Percentiles rank a stretch among this genome's conserved stretches.
Conservation (phyloP, 805 yeast species). For the Wickerhamiella allomyrinae region DNA sequence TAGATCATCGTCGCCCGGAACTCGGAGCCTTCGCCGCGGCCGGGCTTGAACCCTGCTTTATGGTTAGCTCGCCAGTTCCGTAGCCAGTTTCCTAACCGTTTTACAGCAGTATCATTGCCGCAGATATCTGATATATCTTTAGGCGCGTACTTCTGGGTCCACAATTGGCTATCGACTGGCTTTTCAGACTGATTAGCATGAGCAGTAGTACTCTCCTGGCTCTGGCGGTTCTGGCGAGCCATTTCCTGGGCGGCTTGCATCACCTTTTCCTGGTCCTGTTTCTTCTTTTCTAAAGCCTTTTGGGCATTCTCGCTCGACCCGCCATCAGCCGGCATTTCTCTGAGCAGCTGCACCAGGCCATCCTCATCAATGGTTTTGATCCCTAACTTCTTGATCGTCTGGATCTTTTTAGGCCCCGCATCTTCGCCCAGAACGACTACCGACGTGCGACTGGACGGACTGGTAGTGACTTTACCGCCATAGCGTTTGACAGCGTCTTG, state of each 20-base stretch:
- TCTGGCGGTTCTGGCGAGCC: not conserved
- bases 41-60: constrained; percentile 37
- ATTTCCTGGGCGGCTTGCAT: constrained; percentile 24
- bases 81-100: constrained; percentile 60
- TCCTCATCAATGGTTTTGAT: constrained; percentile 77
- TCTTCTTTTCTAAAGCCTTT: constrained; percentile 51
- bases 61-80: constrained; percentile 53
- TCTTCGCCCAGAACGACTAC: constrained; percentile 86
- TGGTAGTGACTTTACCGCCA: constrained; percentile 77
- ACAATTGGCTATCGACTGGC: too few relatives aligned
- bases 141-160: constrained; percentile 95
- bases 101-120: constrained; percentile 73
- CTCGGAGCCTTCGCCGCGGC: constrained; percentile 47
- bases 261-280: constrained; percentile 48
- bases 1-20: constrained; percentile 76
- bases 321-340: constrained; percentile 81
- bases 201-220: too few relatives aligned
- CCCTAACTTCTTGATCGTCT: constrained; percentile 54
- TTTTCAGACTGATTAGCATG: too few relatives aligned
- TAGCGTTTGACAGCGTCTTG: constrained; percentile 67
- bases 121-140: constrained; percentile 59
- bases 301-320: constrained; percentile 73
- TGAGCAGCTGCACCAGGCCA: constrained; percentile 63
- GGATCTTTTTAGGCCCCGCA: constrained; percentile 92
- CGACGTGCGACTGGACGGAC: constrained; percentile 74